Evolutionary conservation across 2,329 filamentous ascomycete species (phyloP).

Genomic region (Fusarium staphyleae): DNA sequence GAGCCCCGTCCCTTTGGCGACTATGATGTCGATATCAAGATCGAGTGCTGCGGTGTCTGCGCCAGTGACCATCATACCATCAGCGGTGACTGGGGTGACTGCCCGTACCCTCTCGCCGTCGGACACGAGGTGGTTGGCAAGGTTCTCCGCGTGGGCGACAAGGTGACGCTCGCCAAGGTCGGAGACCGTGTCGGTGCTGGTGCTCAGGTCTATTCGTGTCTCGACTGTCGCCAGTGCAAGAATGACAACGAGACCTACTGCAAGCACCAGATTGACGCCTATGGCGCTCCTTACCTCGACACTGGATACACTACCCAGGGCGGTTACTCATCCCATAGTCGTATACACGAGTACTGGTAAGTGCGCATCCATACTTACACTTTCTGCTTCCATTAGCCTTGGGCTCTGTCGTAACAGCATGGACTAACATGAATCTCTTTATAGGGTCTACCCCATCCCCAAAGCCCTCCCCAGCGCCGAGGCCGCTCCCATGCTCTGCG

Average conservation of each 20-base stretch:
- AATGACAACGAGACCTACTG: constrained; percentile 53
- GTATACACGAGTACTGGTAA: constrained; percentile 55
- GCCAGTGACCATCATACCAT: constrained; percentile 76
- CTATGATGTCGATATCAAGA: constrained; percentile 86
- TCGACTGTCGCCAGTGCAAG: constrained; percentile 51
- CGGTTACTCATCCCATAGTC: constrained; percentile 54
- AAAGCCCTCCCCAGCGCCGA: constrained; percentile 68
- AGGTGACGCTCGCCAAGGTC: constrained; percentile 56
- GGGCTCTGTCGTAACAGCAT: neutral
- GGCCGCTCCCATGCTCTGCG: constrained; percentile 84
- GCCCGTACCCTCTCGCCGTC: constrained; percentile 69
- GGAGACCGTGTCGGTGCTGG: constrained; percentile 67
- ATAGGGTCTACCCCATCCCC: constrained; percentile 74
- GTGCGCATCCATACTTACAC: constrained; percentile 32
- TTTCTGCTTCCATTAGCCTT: neutral
- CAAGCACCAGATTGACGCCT: constrained; percentile 54
- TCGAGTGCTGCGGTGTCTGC: constrained; percentile 81
- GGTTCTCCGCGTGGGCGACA: constrained; percentile 68
- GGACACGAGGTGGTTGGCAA: constrained; percentile 77
- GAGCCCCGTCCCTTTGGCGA: constrained; percentile 86
- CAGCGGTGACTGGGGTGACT: constrained; percentile 71
- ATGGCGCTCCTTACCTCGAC: constrained; percentile 58
- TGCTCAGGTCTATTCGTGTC: constrained; percentile 63
- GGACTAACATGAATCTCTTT: constrained; percentile 8
- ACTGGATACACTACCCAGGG: constrained; percentile 65